Conservation (phyloP, 805 yeast species). For the Yarrowia alimentaria region DNA sequence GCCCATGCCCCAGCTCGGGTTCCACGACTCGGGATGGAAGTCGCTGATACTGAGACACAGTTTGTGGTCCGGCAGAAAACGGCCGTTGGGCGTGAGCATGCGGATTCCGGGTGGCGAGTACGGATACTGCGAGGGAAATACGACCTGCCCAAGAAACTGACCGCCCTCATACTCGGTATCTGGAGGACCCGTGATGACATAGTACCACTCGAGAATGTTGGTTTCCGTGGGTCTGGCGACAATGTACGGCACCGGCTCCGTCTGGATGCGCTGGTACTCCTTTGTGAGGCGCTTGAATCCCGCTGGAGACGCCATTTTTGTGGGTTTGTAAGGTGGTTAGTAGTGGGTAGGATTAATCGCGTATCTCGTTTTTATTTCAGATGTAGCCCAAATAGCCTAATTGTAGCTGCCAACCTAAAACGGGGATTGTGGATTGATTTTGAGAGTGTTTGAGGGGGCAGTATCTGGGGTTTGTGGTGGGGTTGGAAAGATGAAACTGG, state of each 20-base stretch:
- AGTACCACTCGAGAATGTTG: slow-evolving; percentile 91
- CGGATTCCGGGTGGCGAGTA: slow-evolving; percentile 84
- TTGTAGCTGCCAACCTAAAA: no score
- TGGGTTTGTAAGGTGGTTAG: not conserved
- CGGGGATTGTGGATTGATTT: no score
- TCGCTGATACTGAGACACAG: slow-evolving; percentile 91
- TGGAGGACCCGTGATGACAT: slow-evolving; percentile 89
- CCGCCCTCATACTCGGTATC: slow-evolving; percentile 83
- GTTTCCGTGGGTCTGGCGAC: slow-evolving; percentile 82
- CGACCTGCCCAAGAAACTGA: slow-evolving; percentile 80
- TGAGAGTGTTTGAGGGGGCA: no score
- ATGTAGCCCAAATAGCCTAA: no score
- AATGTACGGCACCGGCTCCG: slow-evolving; percentile 81
- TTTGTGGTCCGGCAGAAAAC: slow-evolving; percentile 71
- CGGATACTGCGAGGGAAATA: slow-evolving; percentile 85
- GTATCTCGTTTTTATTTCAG: no score
- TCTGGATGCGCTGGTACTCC: slow-evolving; percentile 75
- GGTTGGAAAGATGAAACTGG: no score
- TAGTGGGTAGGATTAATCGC: not conserved
- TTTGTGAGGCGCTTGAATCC: slow-evolving; percentile 51
- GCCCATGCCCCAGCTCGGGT: slow-evolving; percentile 92
- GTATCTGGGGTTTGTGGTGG: no score
- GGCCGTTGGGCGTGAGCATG: slow-evolving; percentile 71
- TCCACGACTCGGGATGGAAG: slow-evolving; percentile 93
- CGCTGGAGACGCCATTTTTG: slow-evolving; percentile 11